phyloP scores from a whole-genome alignment of 2,329 filamentous ascomycete genomes.

The Cladosporium sp. region DNA sequence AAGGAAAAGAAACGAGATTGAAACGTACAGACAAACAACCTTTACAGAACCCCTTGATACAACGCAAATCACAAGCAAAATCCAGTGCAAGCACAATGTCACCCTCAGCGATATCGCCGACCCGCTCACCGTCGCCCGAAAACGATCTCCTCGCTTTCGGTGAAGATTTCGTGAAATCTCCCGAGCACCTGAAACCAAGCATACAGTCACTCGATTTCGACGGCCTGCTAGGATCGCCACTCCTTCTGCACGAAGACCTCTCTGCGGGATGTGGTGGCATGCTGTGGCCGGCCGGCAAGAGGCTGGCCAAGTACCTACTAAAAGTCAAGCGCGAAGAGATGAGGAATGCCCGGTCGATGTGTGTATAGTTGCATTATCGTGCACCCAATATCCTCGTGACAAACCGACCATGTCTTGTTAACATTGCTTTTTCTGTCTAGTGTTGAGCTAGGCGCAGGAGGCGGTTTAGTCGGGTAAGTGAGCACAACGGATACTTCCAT shows the following conservation, averaged over 20 bases:
- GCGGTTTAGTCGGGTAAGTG: conserved; percentile 69
- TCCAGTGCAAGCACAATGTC: conserved; percentile 1
- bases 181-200: conserved; percentile 18
- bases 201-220: conserved; percentile 62
- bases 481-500: background rate
- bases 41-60: no score
- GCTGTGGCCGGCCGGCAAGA: conserved; percentile 90
- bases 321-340: conserved; percentile 64
- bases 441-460: conserved; percentile 87
- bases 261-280: conserved; percentile 86
- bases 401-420: background rate
- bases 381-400: no score
- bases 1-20: no score
- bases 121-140: conserved; percentile 1
- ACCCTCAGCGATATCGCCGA: background rate
- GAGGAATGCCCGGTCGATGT: conserved; percentile 25
- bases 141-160: conserved; percentile 38
- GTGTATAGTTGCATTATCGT: background rate
- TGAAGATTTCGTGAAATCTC: conserved; percentile 54
- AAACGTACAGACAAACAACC: no score
- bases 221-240: conserved; percentile 62
- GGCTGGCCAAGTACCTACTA: conserved; percentile 81
- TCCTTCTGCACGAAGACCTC: conserved; percentile 81
- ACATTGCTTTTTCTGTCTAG: conserved; percentile 41
- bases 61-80: no score